phyloP scores from a whole-genome alignment of 495 filamentous ascomycete species.

The Penicillium diatomitis region DNA sequence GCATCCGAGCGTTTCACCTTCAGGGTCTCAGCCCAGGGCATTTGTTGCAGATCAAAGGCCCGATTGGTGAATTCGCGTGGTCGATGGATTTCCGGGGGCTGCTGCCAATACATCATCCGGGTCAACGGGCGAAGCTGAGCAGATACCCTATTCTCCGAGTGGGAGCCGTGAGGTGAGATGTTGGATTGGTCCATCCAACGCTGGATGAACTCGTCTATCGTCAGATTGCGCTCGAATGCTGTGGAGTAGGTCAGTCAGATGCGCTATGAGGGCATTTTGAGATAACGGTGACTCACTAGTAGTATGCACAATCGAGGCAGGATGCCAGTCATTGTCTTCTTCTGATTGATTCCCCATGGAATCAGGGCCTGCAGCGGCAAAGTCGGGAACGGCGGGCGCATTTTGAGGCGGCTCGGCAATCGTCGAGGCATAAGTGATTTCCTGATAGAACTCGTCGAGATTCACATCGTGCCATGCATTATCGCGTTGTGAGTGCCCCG shows the following conservation, averaged over 20 bases:
- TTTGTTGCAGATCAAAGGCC: conserved; percentile 65
- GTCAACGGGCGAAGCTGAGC: conserved; percentile 17
- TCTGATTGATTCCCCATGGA: not conserved
- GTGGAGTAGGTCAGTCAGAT: conserved; percentile 4
- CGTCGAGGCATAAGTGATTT: conserved; percentile 12
- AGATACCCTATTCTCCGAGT: conserved; percentile 14
- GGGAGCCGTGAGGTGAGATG: conserved; percentile 6
- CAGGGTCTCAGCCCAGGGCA: conserved; percentile 58
- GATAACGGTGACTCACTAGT: conserved; percentile 22
- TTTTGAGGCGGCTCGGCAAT: conserved; percentile 9
- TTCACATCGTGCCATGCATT: conserved; percentile 17
- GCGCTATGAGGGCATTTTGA: too few relatives aligned
- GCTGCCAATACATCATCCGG: conserved; percentile 27
- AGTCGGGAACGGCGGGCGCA: not conserved
- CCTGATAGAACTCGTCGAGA: conserved; percentile 28
- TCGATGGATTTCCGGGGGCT: conserved; percentile 32
- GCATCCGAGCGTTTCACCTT: conserved; percentile 54
- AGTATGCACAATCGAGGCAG: conserved; percentile 25
- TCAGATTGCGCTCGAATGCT: conserved; percentile 37
- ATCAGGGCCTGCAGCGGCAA: not conserved
- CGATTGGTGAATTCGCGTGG: conserved; percentile 44
- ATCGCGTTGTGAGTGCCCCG: conserved; percentile 1
- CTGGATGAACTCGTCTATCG: conserved; percentile 36
- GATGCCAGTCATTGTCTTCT: conserved; percentile 14
- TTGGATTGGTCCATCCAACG: conserved; percentile 30